Percentiles rank a stretch among this genome's conserved stretches.
These are phyloP conservation scores for Cystobasidiopsis lactophilus DNA, from an alignment of 768 basidiomycete genomes.

Conservation along the genomic window DNA sequence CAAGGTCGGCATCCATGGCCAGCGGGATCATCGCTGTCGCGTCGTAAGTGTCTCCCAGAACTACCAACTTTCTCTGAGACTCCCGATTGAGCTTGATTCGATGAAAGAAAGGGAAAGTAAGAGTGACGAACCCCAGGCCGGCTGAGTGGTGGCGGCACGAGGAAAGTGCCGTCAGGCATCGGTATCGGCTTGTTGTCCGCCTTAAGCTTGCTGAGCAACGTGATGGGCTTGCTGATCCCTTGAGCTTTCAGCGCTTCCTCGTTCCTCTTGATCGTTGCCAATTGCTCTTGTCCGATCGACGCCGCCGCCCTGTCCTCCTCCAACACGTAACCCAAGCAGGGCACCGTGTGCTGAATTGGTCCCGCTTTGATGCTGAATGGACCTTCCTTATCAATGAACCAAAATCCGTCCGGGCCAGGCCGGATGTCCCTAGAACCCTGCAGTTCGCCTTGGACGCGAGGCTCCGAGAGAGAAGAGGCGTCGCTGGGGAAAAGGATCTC, in stretches of 20 bases:
- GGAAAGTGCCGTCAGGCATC: constrained; percentile 47
- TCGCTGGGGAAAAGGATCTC: constrained; percentile 47
- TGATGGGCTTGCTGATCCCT: constrained; percentile 38
- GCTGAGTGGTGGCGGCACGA: constrained; percentile 36
- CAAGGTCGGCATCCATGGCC: constrained; percentile 41
- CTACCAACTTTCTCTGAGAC: constrained; percentile 43
- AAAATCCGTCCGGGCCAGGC: constrained; percentile 38
- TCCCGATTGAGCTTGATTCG: background rate
- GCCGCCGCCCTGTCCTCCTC: constrained; percentile 43
- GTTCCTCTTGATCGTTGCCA: constrained; percentile 37
- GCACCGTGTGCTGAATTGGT: constrained; percentile 53
- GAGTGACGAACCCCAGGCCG: constrained; percentile 30
- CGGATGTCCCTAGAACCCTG: constrained; percentile 38
- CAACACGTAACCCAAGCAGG: constrained; percentile 59
- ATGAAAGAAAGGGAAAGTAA: background rate
- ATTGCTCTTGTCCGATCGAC: constrained; percentile 50
- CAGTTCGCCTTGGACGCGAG: constrained; percentile 44
- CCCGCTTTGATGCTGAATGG: constrained; percentile 46
- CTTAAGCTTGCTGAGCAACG: constrained; percentile 43
- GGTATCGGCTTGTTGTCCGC: constrained; percentile 42
- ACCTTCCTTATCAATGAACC: constrained; percentile 33
- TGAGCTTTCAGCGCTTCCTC: constrained; percentile 9
- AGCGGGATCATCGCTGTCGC: constrained; percentile 28
- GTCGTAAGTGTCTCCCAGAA: constrained; percentile 59
- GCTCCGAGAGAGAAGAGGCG: constrained; percentile 24